Base-by-base conservation (phyloP, 306 rosid species). In the Biancaea sappan region DNA sequence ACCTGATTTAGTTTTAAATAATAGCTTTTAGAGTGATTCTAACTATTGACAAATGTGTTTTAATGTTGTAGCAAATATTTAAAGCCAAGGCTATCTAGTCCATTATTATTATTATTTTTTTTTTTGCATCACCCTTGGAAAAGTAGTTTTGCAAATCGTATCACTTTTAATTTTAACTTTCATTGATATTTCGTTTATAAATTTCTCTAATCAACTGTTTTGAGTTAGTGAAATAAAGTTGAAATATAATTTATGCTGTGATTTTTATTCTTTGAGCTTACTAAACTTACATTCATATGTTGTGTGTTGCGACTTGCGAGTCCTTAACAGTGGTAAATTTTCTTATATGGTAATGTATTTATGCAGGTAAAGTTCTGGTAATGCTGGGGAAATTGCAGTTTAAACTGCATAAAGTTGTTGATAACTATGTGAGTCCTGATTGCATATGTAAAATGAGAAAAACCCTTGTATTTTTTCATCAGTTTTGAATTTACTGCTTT, bases 381-480 rank as follows among this genome's bases (percentile, higher is more conserved):
- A 86, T 75, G 97, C 86, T 91, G 25, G 97, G 97, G 78, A 87
- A 91, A 76, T 63, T 83, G 82, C 97, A 91, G 77, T 91, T 78
- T 81, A 88, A 89, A 79, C 84, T 91, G 81, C 92, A 86, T 79
- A 82, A 83, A 71, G 88, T 87, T 35, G 80, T 89, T 75, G 97
- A 89, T 79, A 75, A 86, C 81, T 91, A 91, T 81, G 97, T 89
- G 80, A 80, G 95, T 76, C 69, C 67, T 59, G 13, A 40, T 58
- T 53, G 32, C 70, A 26, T 18, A 14, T 65, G 43, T 68, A 1
- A 2, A 41, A 14, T 51, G 66, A 3, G 32, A 35, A 58, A 47
- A 24, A 16, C 8, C 29, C 41, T 76, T 44, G 21, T 9, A 0
- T 81, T 84, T 74, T 10, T 28, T 51, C 19, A 40, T 4, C 57